Evolutionary conservation across 495 filamentous ascomycete genomes (phyloP).

Genomic region (Halenospora varia): DNA sequence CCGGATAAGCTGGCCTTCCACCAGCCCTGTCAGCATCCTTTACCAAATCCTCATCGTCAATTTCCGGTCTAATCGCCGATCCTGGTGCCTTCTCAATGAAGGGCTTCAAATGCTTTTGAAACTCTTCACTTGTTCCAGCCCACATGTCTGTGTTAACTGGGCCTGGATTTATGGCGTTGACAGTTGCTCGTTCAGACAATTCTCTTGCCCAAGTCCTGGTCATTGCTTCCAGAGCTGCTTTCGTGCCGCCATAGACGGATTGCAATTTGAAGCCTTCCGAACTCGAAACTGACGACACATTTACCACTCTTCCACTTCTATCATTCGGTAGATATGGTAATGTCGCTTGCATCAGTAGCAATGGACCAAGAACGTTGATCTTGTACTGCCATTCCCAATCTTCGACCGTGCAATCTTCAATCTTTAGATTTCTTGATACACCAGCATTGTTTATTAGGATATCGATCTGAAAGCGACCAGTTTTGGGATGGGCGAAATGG

Average conservation of each 20-base stretch:
- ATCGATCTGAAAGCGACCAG: conserved; percentile 62
- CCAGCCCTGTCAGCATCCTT: conserved; percentile 59
- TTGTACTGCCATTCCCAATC: conserved; percentile 70
- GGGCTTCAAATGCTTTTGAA: conserved; percentile 36
- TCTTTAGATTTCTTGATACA: conserved; percentile 52
- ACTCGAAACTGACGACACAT: conserved; percentile 67
- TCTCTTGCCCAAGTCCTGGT: conserved; percentile 85
- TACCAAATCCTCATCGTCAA: conserved; percentile 58
- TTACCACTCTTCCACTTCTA: conserved; percentile 75
- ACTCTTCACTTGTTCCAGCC: conserved; percentile 34
- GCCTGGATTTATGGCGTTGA: conserved; percentile 87
- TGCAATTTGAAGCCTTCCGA: conserved; percentile 66
- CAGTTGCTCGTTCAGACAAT: conserved; percentile 70
- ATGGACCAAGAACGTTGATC: conserved; percentile 81
- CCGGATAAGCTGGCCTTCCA: conserved; percentile 64
- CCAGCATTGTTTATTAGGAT: conserved; percentile 90
- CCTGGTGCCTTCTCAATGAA: conserved; percentile 69
- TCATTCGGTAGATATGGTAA: conserved; percentile 67
- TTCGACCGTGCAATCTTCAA: conserved; percentile 53
- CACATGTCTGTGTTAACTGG: conserved; percentile 77
- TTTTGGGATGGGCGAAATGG: conserved; percentile 24
- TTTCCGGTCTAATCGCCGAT: conserved; percentile 43
- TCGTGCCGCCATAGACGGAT: conserved; percentile 81
- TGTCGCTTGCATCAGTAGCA: conserved; percentile 73
- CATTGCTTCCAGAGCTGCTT: conserved; percentile 89